Evolutionary conservation across 257 asterid species (phyloP), one percentile per base, ranked within the genome.

Genomic region (Solanum medicagineum): DNA sequence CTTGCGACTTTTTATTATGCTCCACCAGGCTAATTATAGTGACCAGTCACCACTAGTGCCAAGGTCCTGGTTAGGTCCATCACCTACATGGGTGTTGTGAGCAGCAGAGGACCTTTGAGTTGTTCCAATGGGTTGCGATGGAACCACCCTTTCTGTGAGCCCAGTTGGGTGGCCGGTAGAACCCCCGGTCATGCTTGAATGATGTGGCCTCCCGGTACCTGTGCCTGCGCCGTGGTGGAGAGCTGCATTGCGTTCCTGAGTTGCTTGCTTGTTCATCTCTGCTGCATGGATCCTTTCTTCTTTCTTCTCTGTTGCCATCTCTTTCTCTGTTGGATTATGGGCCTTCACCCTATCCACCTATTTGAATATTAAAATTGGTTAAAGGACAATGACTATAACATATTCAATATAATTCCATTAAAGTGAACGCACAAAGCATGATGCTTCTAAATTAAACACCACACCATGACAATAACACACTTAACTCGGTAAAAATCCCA

Each of bases 341-440:
- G 95, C 92, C 0, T 86, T 86, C 92, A 91, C 63, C 29, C 71
- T 90, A 19, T 93, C 97, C 83, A 90, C 77, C 98, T 93, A 87
- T 62, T 54, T 26, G 36, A 73, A 36, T 36, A 36, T 4, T 4
- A 36, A 36, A 36, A 36, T 36, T 4, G 42, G 42, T 4, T 4
- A 7, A 36, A 36, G 5, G 6, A 36, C 42, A 3, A 36, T 4
- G 40, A 36, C 6, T 36, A 36, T 4, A 36, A 36, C 40, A 36
- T 36, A 36, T 36, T 36, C 40, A 36, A 4, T 36, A 36, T 36
- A 36, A 36, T 36, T 4, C 0, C 5, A 36, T 36, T 36, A 29
- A 29, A 29, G 29, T 29, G 2, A 29, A 29, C 2, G 29, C 2
- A 1, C 29, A 29, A 2, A 1, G 32, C 2, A 29, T 29, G 32